Conservation (phyloP, 1,284 basidiomycete species). For the Austroboletus rostrupii region DNA sequence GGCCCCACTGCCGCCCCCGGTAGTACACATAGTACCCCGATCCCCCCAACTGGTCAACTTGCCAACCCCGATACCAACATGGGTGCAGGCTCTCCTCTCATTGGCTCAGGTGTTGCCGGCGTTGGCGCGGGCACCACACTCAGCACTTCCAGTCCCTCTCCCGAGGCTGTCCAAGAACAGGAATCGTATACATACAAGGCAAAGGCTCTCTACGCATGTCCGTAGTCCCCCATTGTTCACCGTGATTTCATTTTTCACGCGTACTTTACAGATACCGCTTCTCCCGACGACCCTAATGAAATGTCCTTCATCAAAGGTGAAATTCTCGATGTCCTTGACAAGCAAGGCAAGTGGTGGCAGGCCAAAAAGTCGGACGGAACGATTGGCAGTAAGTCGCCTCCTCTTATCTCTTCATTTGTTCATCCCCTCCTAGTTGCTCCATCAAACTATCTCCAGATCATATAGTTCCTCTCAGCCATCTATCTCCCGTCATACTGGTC, state of each 20-base stretch:
- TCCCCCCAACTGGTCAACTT: slow-evolving; percentile 40
- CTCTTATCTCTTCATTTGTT: slow-evolving; percentile 10
- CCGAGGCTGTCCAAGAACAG: slow-evolving; percentile 25
- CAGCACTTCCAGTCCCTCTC: slow-evolving; percentile 19
- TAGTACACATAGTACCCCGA: slow-evolving; percentile 43
- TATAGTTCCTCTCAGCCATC: slow-evolving; percentile 33
- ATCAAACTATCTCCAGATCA: slow-evolving; percentile 77
- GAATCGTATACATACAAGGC: slow-evolving; percentile 67
- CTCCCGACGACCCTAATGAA: slow-evolving; percentile 93
- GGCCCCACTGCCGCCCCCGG: slow-evolving; percentile 31
- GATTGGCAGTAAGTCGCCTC: slow-evolving; percentile 64
- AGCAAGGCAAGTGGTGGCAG: slow-evolving; percentile 95
- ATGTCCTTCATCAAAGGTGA: slow-evolving; percentile 94
- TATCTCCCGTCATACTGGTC: slow-evolving; percentile 16
- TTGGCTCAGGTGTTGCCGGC: slow-evolving; percentile 46
- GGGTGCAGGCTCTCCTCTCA: slow-evolving; percentile 59
- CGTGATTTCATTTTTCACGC: slow-evolving; percentile 12
- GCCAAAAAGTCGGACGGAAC: slow-evolving; percentile 82
- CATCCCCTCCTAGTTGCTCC: slow-evolving; percentile 56
- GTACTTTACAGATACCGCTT: slow-evolving; percentile 70
- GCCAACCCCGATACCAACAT: slow-evolving; percentile 41
- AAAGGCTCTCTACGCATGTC: slow-evolving; percentile 86
- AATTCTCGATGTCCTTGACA: slow-evolving; percentile 91
- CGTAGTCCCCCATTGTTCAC: slow-evolving; percentile 31
- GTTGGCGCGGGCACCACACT: slow-evolving; percentile 49